Percentiles rank a stretch among this genome's conserved stretches.
Conservation (phyloP, 345 rosid species). For the Barbarea vulgaris region DNA sequence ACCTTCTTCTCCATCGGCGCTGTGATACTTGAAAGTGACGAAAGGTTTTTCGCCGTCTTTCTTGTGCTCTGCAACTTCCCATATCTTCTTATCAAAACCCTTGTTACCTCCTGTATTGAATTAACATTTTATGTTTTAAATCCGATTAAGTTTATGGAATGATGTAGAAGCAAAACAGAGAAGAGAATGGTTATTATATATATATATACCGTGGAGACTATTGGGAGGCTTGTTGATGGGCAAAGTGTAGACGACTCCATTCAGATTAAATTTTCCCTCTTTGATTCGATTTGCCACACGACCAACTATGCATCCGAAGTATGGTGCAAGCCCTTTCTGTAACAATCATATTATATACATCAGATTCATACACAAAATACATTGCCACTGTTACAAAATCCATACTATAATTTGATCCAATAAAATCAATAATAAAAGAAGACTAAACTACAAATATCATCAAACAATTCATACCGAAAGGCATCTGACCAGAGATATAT, state of each 20-base stretch:
- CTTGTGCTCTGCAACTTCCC: constrained; percentile 73
- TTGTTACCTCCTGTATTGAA: constrained; percentile 69
- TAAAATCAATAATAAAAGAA: not conserved
- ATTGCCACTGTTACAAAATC: not conserved
- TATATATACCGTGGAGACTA: constrained; percentile 81
- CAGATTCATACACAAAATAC: not conserved
- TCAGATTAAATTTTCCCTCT: constrained; percentile 77
- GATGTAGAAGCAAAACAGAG: constrained; percentile 1
- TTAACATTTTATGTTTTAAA: not conserved
- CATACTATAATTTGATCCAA: not conserved
- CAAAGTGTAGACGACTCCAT: constrained; percentile 69
- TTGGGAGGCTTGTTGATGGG: constrained; percentile 90
- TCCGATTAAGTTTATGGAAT: not conserved
- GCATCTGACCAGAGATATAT: not conserved
- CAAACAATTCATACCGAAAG: not conserved
- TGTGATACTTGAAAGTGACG: constrained; percentile 69
- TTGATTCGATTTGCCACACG: constrained; percentile 90
- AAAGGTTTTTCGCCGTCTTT: constrained; percentile 64
- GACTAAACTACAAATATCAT: not conserved
- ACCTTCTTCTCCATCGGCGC: constrained; percentile 93
- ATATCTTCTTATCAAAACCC: constrained; percentile 80
- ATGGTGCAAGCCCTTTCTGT: constrained; percentile 83
- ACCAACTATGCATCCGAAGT: constrained; percentile 93
- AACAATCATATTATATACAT: not conserved
- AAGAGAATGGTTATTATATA: not conserved